Percentiles rank a stretch among this genome's conserved stretches.
Conservation (phyloP, 257 asterid genomes). For the Petunia secreta region DNA sequence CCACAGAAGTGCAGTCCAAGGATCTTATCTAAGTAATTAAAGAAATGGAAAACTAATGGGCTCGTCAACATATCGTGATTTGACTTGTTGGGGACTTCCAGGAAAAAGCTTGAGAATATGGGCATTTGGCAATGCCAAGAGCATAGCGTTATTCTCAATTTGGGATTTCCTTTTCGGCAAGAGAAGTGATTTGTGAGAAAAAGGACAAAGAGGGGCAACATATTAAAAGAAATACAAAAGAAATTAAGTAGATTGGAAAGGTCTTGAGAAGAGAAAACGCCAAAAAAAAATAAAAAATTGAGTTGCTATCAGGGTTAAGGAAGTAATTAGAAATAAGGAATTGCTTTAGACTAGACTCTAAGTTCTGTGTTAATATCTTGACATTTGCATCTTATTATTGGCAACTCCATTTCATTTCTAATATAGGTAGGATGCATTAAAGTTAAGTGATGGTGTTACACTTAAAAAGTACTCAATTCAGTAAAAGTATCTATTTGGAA, state of each 20-base stretch:
- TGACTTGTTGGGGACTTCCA: background rate
- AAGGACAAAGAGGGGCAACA: background rate
- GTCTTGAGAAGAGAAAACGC: background rate
- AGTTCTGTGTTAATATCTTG: too few species aligned
- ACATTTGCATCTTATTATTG: too few species aligned
- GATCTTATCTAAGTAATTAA: background rate
- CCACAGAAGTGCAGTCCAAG: too few species aligned
- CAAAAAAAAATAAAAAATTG: background rate
- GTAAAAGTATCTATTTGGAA: too few species aligned
- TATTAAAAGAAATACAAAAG: background rate
- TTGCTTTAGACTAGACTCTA: too few species aligned
- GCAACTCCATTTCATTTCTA: too few species aligned
- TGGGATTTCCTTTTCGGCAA: conserved; percentile 4
- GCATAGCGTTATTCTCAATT: background rate
- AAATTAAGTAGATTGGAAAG: background rate
- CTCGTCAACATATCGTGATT: background rate
- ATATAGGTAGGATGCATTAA: too few species aligned
- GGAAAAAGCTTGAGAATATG: background rate
- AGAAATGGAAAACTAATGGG: background rate
- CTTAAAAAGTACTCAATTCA: too few species aligned
- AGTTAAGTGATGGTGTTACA: too few species aligned
- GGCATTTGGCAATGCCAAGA: background rate
- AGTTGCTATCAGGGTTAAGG: background rate
- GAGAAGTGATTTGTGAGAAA: background rate
- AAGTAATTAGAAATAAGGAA: too few species aligned